A percentile compares a stretch with the other conserved stretches of the same genome.
phyloP scores from a whole-genome alignment of 805 yeast genomes.

The Candida sakaeoensis region DNA sequence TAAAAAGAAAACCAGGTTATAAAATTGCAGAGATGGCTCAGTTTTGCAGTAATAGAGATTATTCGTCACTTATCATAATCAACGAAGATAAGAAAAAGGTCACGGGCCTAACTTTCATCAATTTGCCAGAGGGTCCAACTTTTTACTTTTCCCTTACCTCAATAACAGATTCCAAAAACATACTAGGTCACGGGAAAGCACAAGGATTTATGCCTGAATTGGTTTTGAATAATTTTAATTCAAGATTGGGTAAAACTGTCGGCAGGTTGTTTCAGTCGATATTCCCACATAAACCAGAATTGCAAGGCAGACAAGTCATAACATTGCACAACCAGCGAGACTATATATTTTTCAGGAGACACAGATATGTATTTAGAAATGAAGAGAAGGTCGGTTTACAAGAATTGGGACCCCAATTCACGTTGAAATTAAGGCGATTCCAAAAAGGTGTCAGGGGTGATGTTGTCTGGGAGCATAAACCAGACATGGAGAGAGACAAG shows the following conservation, averaged over 20 bases:
- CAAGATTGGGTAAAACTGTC: conserved; percentile 89
- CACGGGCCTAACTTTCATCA: conserved; percentile 88
- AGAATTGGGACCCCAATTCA: conserved; percentile 96
- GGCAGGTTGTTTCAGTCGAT: conserved; percentile 88
- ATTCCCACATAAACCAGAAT: conserved; percentile 90
- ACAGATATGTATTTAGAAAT: conserved; percentile 82
- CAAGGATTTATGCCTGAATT: conserved; percentile 91
- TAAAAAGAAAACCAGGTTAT: conserved; percentile 85
- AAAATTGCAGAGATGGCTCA: conserved; percentile 83
- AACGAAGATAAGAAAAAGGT: conserved; percentile 93
- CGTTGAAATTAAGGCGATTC: conserved; percentile 79
- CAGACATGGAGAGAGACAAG: conserved; percentile 96
- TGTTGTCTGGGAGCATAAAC: conserved; percentile 92
- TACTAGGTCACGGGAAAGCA: conserved; percentile 85
- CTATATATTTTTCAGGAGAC: conserved; percentile 91
- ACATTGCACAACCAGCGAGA: conserved; percentile 97
- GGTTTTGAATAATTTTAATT: conserved; percentile 85
- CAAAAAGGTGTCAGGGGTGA: conserved; percentile 92
- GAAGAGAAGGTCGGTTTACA: conserved; percentile 93
- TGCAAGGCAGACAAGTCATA: conserved; percentile 92
- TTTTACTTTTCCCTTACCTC: conserved; percentile 86
- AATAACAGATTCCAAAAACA: conserved; percentile 66
- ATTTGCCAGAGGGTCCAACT: conserved; percentile 93
- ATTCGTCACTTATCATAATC: conserved; percentile 81
- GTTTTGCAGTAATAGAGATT: conserved; percentile 76